Percentiles rank a stretch among this genome's conserved stretches.
Evolutionary conservation across 2,329 filamentous ascomycete genomes (phyloP).

Genomic region (Talaromyces islandicus): DNA sequence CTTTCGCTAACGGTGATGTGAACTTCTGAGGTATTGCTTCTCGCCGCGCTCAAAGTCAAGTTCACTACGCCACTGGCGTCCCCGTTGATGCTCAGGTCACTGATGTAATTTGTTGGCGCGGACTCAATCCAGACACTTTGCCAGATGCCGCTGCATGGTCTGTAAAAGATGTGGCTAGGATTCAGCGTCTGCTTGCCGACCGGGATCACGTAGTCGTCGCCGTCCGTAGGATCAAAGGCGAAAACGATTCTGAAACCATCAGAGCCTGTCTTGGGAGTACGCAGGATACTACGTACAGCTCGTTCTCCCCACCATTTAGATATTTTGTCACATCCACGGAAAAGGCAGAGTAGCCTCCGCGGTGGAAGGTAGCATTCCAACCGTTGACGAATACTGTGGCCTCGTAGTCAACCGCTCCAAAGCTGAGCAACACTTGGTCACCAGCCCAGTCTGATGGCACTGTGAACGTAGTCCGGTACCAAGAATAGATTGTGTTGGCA

Average conservation of each 20-base stretch:
- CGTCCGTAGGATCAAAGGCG: conserved; percentile 63
- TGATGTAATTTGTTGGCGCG: not conserved
- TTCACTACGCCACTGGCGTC: not conserved
- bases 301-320: not conserved
- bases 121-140: conserved; percentile 64
- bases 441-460: conserved; percentile 39
- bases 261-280: not conserved
- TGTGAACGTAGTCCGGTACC: conserved; percentile 45
- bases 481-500: conserved; percentile 35
- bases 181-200: conserved; percentile 59
- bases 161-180: conserved; percentile 59
- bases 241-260: conserved; percentile 50
- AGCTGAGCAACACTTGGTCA: conserved; percentile 33
- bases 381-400: conserved; percentile 53
- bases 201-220: conserved; percentile 50
- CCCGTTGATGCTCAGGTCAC: not conserved
- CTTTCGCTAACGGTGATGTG: not conserved
- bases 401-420: conserved; percentile 48
- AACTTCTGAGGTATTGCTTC: not conserved
- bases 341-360: conserved; percentile 59
- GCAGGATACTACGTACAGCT: not conserved
- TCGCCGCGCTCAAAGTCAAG: not conserved
- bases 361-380: conserved; percentile 43
- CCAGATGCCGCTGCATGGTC: conserved; percentile 70
- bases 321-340: conserved; percentile 50